Conservation (phyloP, 2,329 filamentous ascomycete genomes). For the Colletotrichum plurivorum region DNA sequence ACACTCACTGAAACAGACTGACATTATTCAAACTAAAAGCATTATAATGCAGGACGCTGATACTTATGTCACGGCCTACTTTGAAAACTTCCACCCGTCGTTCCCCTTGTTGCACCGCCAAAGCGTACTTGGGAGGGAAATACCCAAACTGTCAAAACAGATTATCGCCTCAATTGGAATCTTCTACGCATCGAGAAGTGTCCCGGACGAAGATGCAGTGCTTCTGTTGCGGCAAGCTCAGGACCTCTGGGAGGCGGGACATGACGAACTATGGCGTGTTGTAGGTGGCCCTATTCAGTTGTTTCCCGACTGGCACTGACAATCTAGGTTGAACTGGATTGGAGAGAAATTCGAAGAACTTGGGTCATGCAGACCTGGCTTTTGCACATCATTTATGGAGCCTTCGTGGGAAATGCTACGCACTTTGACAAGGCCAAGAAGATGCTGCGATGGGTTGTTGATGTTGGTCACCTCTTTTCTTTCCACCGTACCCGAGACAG, state of each 20-base stretch:
- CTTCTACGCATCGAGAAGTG: constrained; percentile 39
- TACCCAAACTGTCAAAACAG: constrained; percentile 27
- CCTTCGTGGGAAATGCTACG: constrained; percentile 45
- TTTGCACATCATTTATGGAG: constrained; percentile 49
- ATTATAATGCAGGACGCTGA: constrained; percentile 9
- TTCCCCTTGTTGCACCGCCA: constrained; percentile 44
- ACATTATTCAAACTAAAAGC: not conserved
- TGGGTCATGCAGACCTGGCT: constrained; percentile 50
- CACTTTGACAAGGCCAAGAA: constrained; percentile 45
- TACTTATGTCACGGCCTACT: constrained; percentile 41
- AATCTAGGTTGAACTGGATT: constrained; percentile 43
- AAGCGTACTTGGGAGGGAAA: constrained; percentile 30
- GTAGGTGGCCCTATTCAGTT: constrained; percentile 2
- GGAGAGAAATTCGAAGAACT: constrained; percentile 43
- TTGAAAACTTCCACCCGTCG: constrained; percentile 44
- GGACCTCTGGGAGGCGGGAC: constrained; percentile 41
- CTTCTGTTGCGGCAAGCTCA: constrained; percentile 36
- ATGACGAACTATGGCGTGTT: constrained; percentile 33
- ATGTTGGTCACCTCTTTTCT: constrained; percentile 42
- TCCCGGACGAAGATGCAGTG: constrained; percentile 28
- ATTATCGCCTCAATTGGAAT: constrained; percentile 43
- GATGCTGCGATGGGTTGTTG: constrained; percentile 46
- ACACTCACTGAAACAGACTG: not conserved
- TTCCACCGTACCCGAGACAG: not conserved
- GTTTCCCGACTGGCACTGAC: not conserved